These are phyloP conservation scores for Andrographis paniculata DNA, from an alignment of 305 asterid genomes.

Conservation along the genomic window DNA sequence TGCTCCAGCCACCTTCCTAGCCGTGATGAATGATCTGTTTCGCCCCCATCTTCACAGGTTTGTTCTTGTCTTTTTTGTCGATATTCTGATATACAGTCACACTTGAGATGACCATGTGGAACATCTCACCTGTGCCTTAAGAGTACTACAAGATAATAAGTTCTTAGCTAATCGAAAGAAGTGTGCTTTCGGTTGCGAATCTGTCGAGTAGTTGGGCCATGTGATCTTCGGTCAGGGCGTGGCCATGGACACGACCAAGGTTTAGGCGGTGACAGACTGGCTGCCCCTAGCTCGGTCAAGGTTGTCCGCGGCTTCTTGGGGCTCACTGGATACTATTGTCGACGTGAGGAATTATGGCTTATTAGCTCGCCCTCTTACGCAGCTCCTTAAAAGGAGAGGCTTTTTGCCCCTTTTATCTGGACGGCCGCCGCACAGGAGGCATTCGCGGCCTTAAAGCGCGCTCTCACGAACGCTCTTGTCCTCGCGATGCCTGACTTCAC, in stretches of 20 bases:
- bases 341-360: background rate
- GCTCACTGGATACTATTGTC: background rate
- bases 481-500: no score
- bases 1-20: background rate
- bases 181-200: background rate
- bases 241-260: background rate
- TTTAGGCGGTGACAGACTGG: background rate
- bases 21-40: background rate
- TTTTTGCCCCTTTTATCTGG: no score
- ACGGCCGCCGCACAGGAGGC: background rate
- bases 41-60: background rate
- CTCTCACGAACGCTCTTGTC: background rate
- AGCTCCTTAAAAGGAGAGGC: background rate
- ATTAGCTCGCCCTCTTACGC: background rate
- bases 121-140: no score
- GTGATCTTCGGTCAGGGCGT: slow-evolving; percentile 1
- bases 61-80: background rate
- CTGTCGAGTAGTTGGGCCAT: background rate
- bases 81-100: background rate
- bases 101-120: background rate
- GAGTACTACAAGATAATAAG: background rate
- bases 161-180: background rate
- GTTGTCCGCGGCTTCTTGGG: slow-evolving; percentile 3
- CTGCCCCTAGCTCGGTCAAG: background rate
- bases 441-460: background rate